Base-by-base conservation (phyloP, 345 rosid genomes). In the Nasturtium officinale region DNA sequence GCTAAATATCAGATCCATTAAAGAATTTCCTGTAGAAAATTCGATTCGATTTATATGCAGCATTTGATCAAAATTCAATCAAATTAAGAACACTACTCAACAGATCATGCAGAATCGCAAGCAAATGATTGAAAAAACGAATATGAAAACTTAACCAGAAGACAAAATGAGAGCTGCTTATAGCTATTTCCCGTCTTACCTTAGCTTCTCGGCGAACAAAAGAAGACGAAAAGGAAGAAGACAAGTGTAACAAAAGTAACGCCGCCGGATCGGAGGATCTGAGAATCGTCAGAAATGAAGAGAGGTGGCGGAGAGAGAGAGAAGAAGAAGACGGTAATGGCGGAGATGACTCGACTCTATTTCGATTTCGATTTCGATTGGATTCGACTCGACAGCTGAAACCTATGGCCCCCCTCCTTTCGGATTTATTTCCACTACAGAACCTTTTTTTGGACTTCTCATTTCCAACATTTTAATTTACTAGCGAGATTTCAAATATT, bases 231-330 rank as follows among this genome's bases (percentile, higher is more conserved):
- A 23, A 21, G 58, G 23, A 29, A 33, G 58, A 33, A 67, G 45
- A n/a, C 5, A 29, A 62, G 73, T 58, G 78, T 42, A 60, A 74
- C 60, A 40, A 20, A 50, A 55, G 75, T 62, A 69, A 68, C 71
- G 72, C 52, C 71, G 75, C 61, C 78, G 74, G 72, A 74, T 78
- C 79, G 52, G 67, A 68, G 61, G 70, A 69, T 78, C 62, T 60
- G 65, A 25, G 61, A 38, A 61, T 3, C 53, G 74, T 54, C 63
- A 58, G 72, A 72, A 59, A 12, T 40, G 67, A 50, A 17, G 35
- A 64, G 64, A 54, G 46, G 55, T 61, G 75, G 75, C 70, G 54
- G 61, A 59, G 73, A 71, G 67, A 65, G 69, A 61, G 38, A 47
- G n/a, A 15, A 58, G 55, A 54, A 28, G 71, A 54, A 53, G 76